Evolutionary conservation across 176 grass and related monocot genomes (phyloP).

Genomic region (Coix lacrymajobi): DNA sequence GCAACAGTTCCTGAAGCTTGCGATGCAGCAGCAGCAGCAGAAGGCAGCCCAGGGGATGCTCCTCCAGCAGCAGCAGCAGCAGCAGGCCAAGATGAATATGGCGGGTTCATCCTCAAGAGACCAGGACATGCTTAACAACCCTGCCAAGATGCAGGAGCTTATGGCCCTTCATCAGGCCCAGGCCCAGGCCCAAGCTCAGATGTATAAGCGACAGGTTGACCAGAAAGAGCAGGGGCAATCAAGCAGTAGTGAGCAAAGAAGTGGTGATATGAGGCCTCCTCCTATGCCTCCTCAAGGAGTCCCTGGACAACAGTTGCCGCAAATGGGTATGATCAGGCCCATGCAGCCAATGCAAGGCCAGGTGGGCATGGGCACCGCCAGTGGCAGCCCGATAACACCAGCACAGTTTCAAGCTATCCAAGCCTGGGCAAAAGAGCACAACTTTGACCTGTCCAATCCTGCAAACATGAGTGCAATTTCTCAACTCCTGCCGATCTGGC

Average conservation of each 20-base stretch:
- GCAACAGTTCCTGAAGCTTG: constrained; percentile 73
- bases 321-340: constrained; percentile 45
- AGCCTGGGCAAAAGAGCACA: constrained; percentile 85
- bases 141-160: constrained; percentile 75
- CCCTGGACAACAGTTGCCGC: constrained; percentile 39
- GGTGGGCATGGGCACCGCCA: constrained; percentile 15
- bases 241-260: constrained; percentile 45
- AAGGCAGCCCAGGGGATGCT: constrained; percentile 72
- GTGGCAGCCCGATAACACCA: constrained; percentile 47
- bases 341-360: constrained; percentile 44
- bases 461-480: constrained; percentile 70
- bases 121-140: constrained; percentile 55
- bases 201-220: constrained; percentile 45
- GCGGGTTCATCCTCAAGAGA: constrained; percentile 43
- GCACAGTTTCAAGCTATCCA: constrained; percentile 76
- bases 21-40: constrained; percentile 57
- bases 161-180: constrained; percentile 61
- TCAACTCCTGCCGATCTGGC: constrained; percentile 73
- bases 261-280: constrained; percentile 70
- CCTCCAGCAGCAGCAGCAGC: constrained; percentile 41
- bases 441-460: constrained; percentile 84
- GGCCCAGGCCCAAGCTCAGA: too few relatives aligned
- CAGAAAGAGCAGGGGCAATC: constrained; percentile 42
- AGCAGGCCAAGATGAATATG: constrained; percentile 59
- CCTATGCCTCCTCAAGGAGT: constrained; percentile 34